Conservation (phyloP, 2,329 filamentous ascomycete genomes). For the Fusarium camptoceras region DNA sequence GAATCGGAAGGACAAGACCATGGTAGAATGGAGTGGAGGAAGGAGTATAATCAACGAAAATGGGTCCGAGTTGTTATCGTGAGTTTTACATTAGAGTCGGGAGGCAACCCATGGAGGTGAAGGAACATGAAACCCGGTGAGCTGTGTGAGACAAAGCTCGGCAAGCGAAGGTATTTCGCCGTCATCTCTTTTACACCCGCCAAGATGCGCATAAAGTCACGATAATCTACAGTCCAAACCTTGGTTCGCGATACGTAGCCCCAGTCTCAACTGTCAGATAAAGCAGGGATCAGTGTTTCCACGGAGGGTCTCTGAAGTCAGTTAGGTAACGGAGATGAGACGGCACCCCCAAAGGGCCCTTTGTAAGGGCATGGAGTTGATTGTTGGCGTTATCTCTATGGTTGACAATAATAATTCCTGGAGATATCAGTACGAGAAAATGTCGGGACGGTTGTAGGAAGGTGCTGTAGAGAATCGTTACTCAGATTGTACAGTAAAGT, state of each 20-base stretch:
- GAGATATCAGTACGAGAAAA: constrained; percentile 42
- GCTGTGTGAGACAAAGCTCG: constrained; percentile 29
- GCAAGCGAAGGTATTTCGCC: constrained; percentile 26
- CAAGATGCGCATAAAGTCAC: constrained; percentile 22
- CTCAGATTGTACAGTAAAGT: constrained; percentile 21
- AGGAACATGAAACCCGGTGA: constrained; percentile 16
- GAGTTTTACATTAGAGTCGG: constrained; percentile 18
- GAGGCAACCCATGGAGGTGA: constrained; percentile 35
- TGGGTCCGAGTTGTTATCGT: constrained; percentile 45
- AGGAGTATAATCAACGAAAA: constrained; percentile 14
- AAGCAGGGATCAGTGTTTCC: constrained; percentile 20
- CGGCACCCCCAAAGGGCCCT: neutral
- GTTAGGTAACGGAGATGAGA: constrained; percentile 19
- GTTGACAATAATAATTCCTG: constrained; percentile 1
- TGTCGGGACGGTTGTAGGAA: constrained; percentile 35
- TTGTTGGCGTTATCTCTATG: constrained; percentile 1
- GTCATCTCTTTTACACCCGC: constrained; percentile 7
- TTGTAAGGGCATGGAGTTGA: neutral
- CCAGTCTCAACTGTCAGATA: constrained; percentile 26
- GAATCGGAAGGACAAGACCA: neutral
- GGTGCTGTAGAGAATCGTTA: constrained; percentile 17
- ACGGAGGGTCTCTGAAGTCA: constrained; percentile 29
- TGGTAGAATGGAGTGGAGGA: constrained; percentile 4
- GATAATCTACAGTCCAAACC: constrained; percentile 26
- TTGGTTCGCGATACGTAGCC: constrained; percentile 18